Evolutionary conservation across 176 grass and related monocot genomes (phyloP), one percentile per base, ranked within the genome.

Genomic region (Rhipidocladum racemiflorum): DNA sequence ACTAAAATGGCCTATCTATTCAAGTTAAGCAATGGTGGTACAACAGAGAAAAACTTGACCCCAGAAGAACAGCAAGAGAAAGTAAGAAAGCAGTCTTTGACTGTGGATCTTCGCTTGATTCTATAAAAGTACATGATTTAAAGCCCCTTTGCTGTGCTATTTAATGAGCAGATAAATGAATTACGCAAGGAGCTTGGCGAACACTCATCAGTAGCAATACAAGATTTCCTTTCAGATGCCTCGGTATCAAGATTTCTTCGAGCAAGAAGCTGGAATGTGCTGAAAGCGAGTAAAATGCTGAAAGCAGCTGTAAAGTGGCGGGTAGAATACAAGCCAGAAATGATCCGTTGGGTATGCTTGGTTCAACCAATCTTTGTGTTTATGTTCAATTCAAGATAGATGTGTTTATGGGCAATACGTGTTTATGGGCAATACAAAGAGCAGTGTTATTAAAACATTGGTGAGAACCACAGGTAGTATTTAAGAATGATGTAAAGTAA

Each of bases 201-300:
- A 20, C 59, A 77, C 7, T 72, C 81, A 4, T 84, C 84, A 23
- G 34, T 46, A 85, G 74, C 28, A 34, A 82, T 92, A 49, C 78
- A 89, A 45, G 65, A 16, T 23, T 91, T 92, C 78, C 88, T 89
- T 83, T 90, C 85, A 20, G 82, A 92, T 94, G 89, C 78, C 16
- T 80, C 85, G 0, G 32, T 89, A 72, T 72, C 75, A 1, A 83
- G 89, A 82, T 90, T 87, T 72, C 92, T 94, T 75, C 81, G 74
- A 75, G 87, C 92, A 28, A 91, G 87, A 76, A 94, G 69, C 69
- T 94, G 89, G 92, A 91, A 90, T 64, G 74, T 85, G 6, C 87
- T 86, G 48, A 94, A 94, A 82, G 82, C 87, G 7, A 91, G 73
- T 90, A 94, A 94, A 83, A 80, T 94, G 87, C 80, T 94, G 27